A percentile compares a stretch with the other conserved stretches of the same genome.
Evolutionary conservation across 352 stramenopile species (phyloP).

Genomic region (Phytophthora idaei): DNA sequence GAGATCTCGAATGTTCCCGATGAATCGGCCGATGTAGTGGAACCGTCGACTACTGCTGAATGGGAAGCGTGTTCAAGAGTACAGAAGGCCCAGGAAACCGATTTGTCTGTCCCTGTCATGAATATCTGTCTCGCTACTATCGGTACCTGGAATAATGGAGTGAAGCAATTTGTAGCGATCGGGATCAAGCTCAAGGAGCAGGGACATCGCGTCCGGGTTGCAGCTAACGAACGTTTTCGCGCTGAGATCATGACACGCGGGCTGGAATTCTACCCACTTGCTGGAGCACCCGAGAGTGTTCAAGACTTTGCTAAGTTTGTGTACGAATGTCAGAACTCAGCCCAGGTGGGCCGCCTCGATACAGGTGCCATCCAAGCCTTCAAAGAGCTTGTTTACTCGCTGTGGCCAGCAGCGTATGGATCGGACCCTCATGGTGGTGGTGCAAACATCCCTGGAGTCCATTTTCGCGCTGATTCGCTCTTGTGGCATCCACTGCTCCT

Average conservation of each 20-base stretch:
- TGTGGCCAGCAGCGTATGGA: slow-evolving; percentile 46
- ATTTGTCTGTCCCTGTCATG: slow-evolving; percentile 24
- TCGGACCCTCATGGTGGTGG: slow-evolving; percentile 44
- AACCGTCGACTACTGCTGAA: slow-evolving; percentile 13
- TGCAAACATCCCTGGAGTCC: slow-evolving; percentile 29
- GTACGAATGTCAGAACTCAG: slow-evolving; percentile 26
- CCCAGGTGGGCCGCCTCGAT: slow-evolving; percentile 14
- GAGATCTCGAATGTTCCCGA: slow-evolving; percentile 15
- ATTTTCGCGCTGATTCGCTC: slow-evolving; percentile 53
- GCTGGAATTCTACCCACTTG: slow-evolving; percentile 57
- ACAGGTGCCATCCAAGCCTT: slow-evolving; percentile 36
- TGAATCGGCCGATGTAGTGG: slow-evolving; percentile 24
- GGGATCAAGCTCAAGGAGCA: slow-evolving; percentile 56
- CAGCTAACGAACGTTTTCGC: slow-evolving; percentile 72
- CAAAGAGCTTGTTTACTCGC: slow-evolving; percentile 49
- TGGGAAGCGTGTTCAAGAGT: slow-evolving; percentile 29
- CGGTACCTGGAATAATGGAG: slow-evolving; percentile 55
- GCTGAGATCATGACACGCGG: slow-evolving; percentile 50
- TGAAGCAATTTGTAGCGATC: slow-evolving; percentile 65
- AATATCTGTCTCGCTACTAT: slow-evolving; percentile 45
- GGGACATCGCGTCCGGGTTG: slow-evolving; percentile 85
- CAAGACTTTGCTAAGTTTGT: slow-evolving; percentile 32
- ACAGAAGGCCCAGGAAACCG: background rate
- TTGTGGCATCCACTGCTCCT: slow-evolving; percentile 50
- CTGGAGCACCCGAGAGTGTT: slow-evolving; percentile 32